Evolutionary conservation across 441 rosid species (phyloP).

Genomic region (Erysimum pusillum): DNA sequence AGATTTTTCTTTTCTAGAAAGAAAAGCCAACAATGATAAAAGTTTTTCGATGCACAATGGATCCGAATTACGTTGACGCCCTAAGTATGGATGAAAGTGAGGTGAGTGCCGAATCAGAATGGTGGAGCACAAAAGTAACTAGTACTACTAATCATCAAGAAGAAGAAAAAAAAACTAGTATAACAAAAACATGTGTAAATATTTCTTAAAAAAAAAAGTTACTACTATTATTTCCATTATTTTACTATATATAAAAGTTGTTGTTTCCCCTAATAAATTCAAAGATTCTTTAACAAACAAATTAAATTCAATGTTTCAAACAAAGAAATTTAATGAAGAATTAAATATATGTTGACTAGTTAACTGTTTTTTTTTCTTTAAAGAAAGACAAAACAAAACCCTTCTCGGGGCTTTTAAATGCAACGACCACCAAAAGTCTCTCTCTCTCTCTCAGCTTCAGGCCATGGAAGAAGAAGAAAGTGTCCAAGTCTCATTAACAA

Average conservation of each 20-base stretch:
- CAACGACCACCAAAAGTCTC: constrained; percentile 44
- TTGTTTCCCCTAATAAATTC: not conserved
- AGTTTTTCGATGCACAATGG: not conserved
- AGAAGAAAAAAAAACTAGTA: no score
- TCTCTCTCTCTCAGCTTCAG: constrained; percentile 21
- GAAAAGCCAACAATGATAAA: not conserved
- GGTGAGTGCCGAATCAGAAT: not conserved
- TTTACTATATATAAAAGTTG: no score
- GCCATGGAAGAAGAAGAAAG: constrained; percentile 34
- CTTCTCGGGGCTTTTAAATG: constrained; percentile 38
- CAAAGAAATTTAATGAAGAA: constrained; percentile 18
- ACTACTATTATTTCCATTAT: no score
- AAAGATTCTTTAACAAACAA: no score
- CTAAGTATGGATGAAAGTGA: not conserved
- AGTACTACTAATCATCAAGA: no score
- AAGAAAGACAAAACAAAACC: constrained; percentile 23
- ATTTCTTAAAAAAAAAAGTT: no score
- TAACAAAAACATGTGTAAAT: no score
- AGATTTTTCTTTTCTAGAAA: not conserved
- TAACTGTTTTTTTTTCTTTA: not conserved
- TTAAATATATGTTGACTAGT: constrained; percentile 7
- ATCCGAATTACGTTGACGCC: not conserved
- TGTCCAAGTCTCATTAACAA: not conserved
- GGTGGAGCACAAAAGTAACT: not conserved
- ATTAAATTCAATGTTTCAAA: constrained; percentile 15